These are phyloP conservation scores for Hyaloscypha finlandica DNA, from an alignment of 495 filamentous ascomycete genomes.

Conservation along the genomic window DNA sequence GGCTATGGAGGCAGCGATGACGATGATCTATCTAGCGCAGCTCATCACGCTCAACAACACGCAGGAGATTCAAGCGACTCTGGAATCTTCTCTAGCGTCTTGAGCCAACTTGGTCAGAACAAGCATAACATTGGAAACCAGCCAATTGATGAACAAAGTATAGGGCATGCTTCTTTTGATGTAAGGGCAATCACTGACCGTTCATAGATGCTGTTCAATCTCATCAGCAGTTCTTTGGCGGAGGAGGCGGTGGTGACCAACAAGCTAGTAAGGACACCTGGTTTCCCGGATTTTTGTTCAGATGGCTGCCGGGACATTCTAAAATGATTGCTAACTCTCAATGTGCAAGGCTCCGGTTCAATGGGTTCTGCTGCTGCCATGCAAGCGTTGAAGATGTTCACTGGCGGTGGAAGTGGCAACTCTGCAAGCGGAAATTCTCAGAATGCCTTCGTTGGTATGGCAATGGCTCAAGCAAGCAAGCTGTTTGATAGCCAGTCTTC, in stretches of 20 bases:
- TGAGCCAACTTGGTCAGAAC: conserved; percentile 50
- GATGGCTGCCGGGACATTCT: too few species aligned
- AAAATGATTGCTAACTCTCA: too few species aligned
- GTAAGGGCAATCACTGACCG: not conserved
- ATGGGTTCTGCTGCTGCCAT: conserved; percentile 66
- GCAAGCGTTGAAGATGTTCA: conserved; percentile 68
- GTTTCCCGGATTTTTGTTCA: too few species aligned
- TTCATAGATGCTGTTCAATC: conserved; percentile 49
- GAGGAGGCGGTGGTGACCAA: conserved; percentile 37
- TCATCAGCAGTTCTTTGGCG: conserved; percentile 56
- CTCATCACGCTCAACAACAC: conserved; percentile 51
- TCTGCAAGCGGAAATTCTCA: conserved; percentile 31
- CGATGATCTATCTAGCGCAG: conserved; percentile 52
- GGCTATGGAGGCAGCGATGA: conserved; percentile 29
- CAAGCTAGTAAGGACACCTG: conserved; percentile 35
- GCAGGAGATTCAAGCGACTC: conserved; percentile 49
- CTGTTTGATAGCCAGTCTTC: conserved; percentile 52
- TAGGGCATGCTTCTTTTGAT: conserved; percentile 2
- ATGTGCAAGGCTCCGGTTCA: conserved; percentile 17
- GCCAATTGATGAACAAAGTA: conserved; percentile 61
- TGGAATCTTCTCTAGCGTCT: conserved; percentile 51
- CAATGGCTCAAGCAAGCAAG: conserved; percentile 56
- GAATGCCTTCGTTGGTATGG: conserved; percentile 51
- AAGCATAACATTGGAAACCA: conserved; percentile 50
- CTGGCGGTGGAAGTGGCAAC: conserved; percentile 39